These are phyloP conservation scores for Emericellopsis cladophorae DNA, from an alignment of 2,329 filamentous ascomycete species.

Conservation along the genomic window DNA sequence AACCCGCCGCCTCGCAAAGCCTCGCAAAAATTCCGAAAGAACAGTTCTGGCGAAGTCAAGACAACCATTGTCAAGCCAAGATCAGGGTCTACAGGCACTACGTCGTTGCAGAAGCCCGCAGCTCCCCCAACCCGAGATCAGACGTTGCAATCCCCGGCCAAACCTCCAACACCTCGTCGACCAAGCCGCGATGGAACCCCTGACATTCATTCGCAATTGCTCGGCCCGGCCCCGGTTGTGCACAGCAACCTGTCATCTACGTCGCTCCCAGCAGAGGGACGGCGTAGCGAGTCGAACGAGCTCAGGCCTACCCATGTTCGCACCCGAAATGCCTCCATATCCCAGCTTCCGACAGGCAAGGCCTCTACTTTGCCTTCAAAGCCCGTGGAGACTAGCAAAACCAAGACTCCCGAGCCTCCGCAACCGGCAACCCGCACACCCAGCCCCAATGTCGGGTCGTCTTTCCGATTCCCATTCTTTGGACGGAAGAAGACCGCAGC, in stretches of 20 bases:
- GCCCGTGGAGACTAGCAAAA: slow-evolving; percentile 9
- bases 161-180: slow-evolving; percentile 19
- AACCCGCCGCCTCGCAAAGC: slow-evolving; percentile 52
- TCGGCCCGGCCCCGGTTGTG: slow-evolving; percentile 39
- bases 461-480: slow-evolving; percentile 68
- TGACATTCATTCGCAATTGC: slow-evolving; percentile 43
- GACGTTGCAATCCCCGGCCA: not conserved
- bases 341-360: slow-evolving; percentile 10
- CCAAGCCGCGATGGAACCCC: slow-evolving; percentile 59
- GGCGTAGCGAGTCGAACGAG: slow-evolving; percentile 26
- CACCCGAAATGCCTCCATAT: slow-evolving; percentile 17
- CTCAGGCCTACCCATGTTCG: slow-evolving; percentile 9
- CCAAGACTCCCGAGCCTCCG: slow-evolving; percentile 7
- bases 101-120: slow-evolving; percentile 9
- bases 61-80: slow-evolving; percentile 15
- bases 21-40: slow-evolving; percentile 38
- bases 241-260: slow-evolving; percentile 47
- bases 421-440: slow-evolving; percentile 25
- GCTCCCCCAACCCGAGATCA: not conserved
- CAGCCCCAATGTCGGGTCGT: slow-evolving; percentile 40
- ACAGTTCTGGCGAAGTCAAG: slow-evolving; percentile 18
- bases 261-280: slow-evolving; percentile 31
- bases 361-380: not conserved
- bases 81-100: slow-evolving; percentile 14
- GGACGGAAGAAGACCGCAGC: slow-evolving; percentile 54